Base-by-base conservation (phyloP, 2,329 filamentous ascomycete species). In the Phaeomoniella chlamydospora region DNA sequence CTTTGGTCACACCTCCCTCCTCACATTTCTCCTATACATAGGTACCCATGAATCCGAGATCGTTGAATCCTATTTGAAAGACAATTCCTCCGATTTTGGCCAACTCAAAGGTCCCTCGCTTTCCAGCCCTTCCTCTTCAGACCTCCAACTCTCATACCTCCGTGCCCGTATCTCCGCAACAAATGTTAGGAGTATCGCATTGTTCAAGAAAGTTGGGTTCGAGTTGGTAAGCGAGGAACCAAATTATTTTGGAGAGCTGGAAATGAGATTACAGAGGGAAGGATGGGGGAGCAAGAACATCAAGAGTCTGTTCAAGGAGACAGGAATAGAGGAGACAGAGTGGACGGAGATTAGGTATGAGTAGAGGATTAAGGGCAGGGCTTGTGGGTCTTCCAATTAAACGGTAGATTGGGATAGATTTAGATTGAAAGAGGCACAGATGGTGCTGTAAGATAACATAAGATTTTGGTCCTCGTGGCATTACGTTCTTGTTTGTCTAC, bases 21-120 rank as follows among this genome's bases (percentile, higher is more conserved):
- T 74, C 2, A 60, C 73, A 0, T 80, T 96, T 38, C 49, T 94
- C 34, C 56, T 64, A 32, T 96, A 86, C 49, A 63, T 94, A 4
- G 45, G 64, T 3, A 51, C 51, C 1, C 63, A 80, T 36, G 52
- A 72, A 15, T 45, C 48, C 0, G 55, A 45, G 0, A 72, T 94
- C 5, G 40, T 84, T 36, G 45, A 43, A 0, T 76, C 80, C 54
- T 79, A 75, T 42, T 31, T 45, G 38, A 6, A 6, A 26, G 9
- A 6, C 22, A 26, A 26, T n/a, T 9, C 6, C 22, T 9, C 6
- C 22, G n/a, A 26, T n/a, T 9, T 9, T n/a, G n/a, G 22, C 22
- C 6, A 26, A 9, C 6, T 9, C n/a, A 26, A 6, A 6, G n/a
- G 9, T n/a, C 6, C 22, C 22, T 26, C 22, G 9, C n/a, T n/a